Base-by-base conservation (phyloP, 2,329 filamentous ascomycete genomes). In the Rutstroemia sp. region DNA sequence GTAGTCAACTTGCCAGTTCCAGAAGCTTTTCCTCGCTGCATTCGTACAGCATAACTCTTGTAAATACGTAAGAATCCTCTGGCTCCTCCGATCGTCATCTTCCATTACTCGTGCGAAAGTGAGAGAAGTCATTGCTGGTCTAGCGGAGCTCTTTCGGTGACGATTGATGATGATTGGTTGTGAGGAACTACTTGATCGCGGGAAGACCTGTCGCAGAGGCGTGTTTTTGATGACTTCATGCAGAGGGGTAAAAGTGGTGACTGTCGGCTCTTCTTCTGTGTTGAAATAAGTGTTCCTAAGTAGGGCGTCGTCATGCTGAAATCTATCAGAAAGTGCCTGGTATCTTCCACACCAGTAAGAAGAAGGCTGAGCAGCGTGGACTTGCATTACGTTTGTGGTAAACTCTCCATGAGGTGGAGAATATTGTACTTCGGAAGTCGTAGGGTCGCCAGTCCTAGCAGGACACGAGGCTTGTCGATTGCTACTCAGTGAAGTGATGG, bases 311-410 rank as follows among this genome's bases (percentile, higher is more conserved):
- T 79, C 76, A 57, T 71, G 74, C 54, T 72, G 73, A 60, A 78
- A 75, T n/a, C 74, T 75, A 68, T 86, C 82, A 51, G 79, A 74
- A 0, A 85, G 69, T 2, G 79, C 71, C 51, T 76, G 71, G 65
- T 86, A 85, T 41, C 84, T 79, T 18, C 84, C 84, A 10, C 76
- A 73, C 84, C 84, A 87, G 67, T 84, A 86, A 2, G 73, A 68
- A 2, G 76, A 74, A 5, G 75, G 70, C 62, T 79, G 75, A 2
- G 77, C 73, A 0, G 66, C 70, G 51, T 67, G 66, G 14, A 82
- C 68, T 23, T 70, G 57, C 27, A 61, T 63, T n/a, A 65, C 61
- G 38, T 69, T 62, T 34, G 45, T 54, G 34, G 47, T 56, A 49
- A 55, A 54, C 18, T 55, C 52, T 16, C 38, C 21, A 7, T 34